Evolutionary conservation across 805 yeast genomes (phyloP), one percentile per base, ranked within the genome.

Genomic region (Danielia reshetovae): DNA sequence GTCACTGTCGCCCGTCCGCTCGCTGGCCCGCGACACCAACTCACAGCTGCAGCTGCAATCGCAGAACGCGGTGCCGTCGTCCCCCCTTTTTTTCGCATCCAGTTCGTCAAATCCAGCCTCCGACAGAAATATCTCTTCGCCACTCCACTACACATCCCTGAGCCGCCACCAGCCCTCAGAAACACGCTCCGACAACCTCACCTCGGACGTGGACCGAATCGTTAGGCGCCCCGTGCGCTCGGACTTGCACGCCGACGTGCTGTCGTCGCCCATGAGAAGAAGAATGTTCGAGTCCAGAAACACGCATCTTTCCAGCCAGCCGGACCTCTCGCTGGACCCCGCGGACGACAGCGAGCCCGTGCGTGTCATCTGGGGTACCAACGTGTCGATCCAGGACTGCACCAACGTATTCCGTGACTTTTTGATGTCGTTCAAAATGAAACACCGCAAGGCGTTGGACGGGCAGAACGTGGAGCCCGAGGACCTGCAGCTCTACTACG

Each of bases 331-430:
- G 36, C 47, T 62, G 7, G 68, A 60, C 22, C 45, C 48, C 12
- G 38, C 38, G 27, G 56, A 49, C 18, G 39, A 42, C 16, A 77
- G 75, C 34, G 96, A 84, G 45, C 95, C 95, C 0, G 78, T 80
- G 16, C 75, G 94, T 51, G 95, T 93, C 35, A 90, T 93, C 52
- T 93, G 98, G 98, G 98, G 98, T 61, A 93, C 98, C 1, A 88
- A 90, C 54, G 96, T 93, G 18, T 83, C 94, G 30, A 89, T 93
- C 52, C 85, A 79, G 52, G 96, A 93, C 53, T 81, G 93, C 48
- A 74, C 85, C 24, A 82, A 78, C 46, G 72, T 75, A 32, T 90
- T 93, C 64, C 72, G 94, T 45, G 80, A 80, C 44, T 93, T 93
- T 47, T 64, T 93, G 49, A 80, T 84, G 81, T 76, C 82, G 17